Evolutionary conservation across 306 rosid species (phyloP).

Genomic region (Rubus idaeus): DNA sequence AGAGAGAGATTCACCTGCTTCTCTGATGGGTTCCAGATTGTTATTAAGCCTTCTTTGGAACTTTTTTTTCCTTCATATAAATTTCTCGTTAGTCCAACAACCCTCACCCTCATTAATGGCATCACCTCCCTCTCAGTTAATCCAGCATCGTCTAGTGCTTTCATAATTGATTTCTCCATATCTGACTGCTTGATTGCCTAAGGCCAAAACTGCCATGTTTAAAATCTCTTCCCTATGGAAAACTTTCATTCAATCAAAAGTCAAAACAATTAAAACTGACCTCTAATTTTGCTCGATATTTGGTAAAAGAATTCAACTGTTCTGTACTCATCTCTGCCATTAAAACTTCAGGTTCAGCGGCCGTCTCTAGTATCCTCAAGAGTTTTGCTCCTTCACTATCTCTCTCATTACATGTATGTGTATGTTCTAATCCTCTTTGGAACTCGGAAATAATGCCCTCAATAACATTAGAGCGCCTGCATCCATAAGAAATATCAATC

Average conservation of each 20-base stretch:
- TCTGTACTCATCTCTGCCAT: conserved; percentile 95
- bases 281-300: conserved; percentile 69
- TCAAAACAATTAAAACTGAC: conserved; percentile 39
- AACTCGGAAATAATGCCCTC: conserved; percentile 65
- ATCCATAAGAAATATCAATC: conserved; percentile 31
- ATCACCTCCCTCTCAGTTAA: conserved; percentile 66
- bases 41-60: conserved; percentile 69
- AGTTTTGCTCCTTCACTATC: conserved; percentile 83
- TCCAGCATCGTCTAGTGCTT: conserved; percentile 77
- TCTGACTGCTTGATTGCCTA: conserved; percentile 74
- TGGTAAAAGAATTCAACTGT: conserved; percentile 67
- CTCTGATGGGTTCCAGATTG: conserved; percentile 89
- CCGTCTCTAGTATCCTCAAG: conserved; percentile 72
- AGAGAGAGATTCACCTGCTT: conserved; percentile 44
- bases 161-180: conserved; percentile 65
- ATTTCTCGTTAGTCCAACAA: conserved; percentile 67
- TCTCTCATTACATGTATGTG: conserved; percentile 44
- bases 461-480: conserved; percentile 63
- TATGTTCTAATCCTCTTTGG: conserved; percentile 48
- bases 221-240: conserved; percentile 27
- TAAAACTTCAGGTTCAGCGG: conserved; percentile 80
- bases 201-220: conserved; percentile 27
- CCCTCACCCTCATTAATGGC: conserved; percentile 72
- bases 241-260: conserved; percentile 26
- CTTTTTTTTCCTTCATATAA: conserved; percentile 30